Evolutionary conservation across 2,329 filamentous ascomycete genomes (phyloP).

Genomic region (Metarhizium anisopliae): DNA sequence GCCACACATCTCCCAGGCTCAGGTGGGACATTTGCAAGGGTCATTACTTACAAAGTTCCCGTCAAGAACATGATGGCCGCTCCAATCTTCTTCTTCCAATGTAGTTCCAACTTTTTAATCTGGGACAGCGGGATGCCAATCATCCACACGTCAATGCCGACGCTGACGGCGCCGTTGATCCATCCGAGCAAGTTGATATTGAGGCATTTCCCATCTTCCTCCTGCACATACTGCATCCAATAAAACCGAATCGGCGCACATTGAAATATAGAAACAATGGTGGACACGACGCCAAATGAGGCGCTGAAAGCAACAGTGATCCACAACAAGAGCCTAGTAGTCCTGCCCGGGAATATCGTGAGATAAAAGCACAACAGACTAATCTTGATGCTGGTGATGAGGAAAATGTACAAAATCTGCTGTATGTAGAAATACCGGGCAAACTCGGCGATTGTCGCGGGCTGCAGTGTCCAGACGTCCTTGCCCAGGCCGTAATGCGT

Average conservation of each 20-base stretch:
- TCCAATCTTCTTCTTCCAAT: slow-evolving; percentile 6
- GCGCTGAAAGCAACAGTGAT: background rate
- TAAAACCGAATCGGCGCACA: slow-evolving; percentile 3
- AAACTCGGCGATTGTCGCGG: slow-evolving; percentile 3
- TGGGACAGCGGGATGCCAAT: slow-evolving; percentile 6
- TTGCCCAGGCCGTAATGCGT: slow-evolving; percentile 20
- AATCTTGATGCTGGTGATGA: slow-evolving; percentile 3
- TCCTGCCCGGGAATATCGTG: slow-evolving; percentile 3
- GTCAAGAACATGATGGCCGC: slow-evolving; percentile 7
- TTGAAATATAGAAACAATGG: background rate
- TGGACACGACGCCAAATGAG: slow-evolving; percentile 1
- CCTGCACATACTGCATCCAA: slow-evolving; percentile 4
- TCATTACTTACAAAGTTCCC: slow-evolving; percentile 4
- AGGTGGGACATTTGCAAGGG: background rate
- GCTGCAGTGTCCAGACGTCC: slow-evolving; percentile 24
- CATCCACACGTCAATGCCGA: slow-evolving; percentile 6
- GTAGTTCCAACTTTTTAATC: slow-evolving; percentile 4
- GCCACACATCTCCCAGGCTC: background rate
- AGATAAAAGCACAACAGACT: slow-evolving; percentile 6
- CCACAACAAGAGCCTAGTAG: slow-evolving; percentile 1
- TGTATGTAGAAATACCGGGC: slow-evolving; percentile 5
- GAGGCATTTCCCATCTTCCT: slow-evolving; percentile 1
- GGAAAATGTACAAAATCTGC: slow-evolving; percentile 6
- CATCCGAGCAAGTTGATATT: slow-evolving; percentile 5
- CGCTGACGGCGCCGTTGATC: slow-evolving; percentile 4